These are phyloP conservation scores for Penicillium cosmopolitanum DNA, from an alignment of 495 filamentous ascomycete genomes.

Conservation along the genomic window DNA sequence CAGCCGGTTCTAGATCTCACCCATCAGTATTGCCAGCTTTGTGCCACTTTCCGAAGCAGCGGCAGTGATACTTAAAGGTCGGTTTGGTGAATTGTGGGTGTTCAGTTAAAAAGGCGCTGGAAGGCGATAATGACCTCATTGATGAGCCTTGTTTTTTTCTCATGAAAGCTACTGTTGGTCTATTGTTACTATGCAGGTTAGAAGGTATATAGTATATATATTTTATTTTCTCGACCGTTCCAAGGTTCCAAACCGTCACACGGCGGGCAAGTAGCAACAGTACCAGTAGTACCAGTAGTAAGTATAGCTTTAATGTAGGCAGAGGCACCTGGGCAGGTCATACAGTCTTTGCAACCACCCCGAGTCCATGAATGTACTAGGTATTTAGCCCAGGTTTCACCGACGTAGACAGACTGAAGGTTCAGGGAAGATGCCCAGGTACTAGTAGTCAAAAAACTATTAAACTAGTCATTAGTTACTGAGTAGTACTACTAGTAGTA, in stretches of 20 bases:
- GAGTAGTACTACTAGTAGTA: too few species aligned
- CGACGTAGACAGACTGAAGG: too few species aligned
- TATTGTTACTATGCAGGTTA: slow-evolving; percentile 16
- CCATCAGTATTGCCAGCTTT: slow-evolving; percentile 92
- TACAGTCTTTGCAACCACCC: too few species aligned
- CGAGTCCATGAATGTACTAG: too few species aligned
- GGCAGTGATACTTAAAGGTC: slow-evolving; percentile 80
- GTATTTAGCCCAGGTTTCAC: too few species aligned
- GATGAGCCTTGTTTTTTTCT: slow-evolving; percentile 21
- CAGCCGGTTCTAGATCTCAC: slow-evolving; percentile 93
- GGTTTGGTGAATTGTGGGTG: slow-evolving; percentile 3
- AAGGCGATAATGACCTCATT: slow-evolving; percentile 30
- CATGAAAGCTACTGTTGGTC: slow-evolving; percentile 13
- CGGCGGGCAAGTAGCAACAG: neutral
- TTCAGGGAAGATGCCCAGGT: too few species aligned
- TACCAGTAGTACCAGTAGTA: neutral
- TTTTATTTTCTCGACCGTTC: neutral
- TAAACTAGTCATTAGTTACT: too few species aligned
- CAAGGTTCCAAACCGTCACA: neutral
- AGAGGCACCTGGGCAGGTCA: too few species aligned
- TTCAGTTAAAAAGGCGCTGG: slow-evolving; percentile 20
- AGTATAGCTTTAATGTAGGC: too few species aligned
- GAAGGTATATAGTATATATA: slow-evolving; percentile 19
- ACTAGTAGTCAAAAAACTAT: too few species aligned
- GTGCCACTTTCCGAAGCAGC: slow-evolving; percentile 91